Base-by-base conservation (phyloP, 176 grass and related monocot genomes). In the Oryza glaberrima region DNA sequence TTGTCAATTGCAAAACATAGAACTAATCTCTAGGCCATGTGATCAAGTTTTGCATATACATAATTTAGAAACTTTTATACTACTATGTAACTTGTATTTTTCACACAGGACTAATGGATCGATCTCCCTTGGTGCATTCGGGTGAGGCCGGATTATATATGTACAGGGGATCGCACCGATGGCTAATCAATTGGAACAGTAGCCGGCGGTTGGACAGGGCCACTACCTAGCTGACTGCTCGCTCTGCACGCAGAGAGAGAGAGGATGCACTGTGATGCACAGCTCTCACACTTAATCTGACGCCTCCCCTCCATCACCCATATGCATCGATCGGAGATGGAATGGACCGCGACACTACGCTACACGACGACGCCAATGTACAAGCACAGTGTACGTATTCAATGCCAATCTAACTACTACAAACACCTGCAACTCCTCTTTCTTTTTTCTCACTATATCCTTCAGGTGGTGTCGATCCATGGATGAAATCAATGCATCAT, bases 131-230 rank as follows among this genome's bases (percentile, higher is more conserved):
- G 52, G 48, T 16, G 48, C 14, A 58, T 58, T 5, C 7, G 19
- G 54, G 56, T n/a, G 56, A 20, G 56, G 56, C 56, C 44, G n/a
- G 28, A 60, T 68, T 75, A 69, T 49, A 34, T 75, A 69, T 38
- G 48, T 56, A n/a, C 11, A 89, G 47, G 14, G 14, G 22, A 77
- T 75, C 26, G 20, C 87, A 74, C 48, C 77, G 51, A 61, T 22
- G 64, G 61, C 25, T 49, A 82, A 77, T 90, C 40, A 90, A 90
- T 90, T 80, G 80, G 63, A 83, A 87, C 84, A 90, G 80, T 83
- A 5, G 58, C 19, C 13, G 19, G 10, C 52, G 72, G 75, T 86
- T 83, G 80, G 84, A 83, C 38, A 51, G 51, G 58, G 68, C 68
- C 79, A 90, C 78, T 44, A 90, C 6, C 40, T 41, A 90, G 40